These are phyloP conservation scores for Apophysomyces ossiformis DNA, from an alignment of 371 early-diverging fungal species.

Conservation along the genomic window DNA sequence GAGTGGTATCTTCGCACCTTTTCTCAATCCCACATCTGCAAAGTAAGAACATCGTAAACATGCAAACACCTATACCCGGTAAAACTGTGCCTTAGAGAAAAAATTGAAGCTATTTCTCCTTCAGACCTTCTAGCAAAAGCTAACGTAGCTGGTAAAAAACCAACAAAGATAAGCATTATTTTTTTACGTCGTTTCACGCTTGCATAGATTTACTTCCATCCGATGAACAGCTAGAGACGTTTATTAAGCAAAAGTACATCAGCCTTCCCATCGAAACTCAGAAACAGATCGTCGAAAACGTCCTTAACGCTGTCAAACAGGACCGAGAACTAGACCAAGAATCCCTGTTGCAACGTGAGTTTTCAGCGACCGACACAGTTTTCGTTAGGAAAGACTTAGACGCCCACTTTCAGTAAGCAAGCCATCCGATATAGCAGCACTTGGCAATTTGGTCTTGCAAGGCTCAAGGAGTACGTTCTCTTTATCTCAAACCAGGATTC, in stretches of 20 bases:
- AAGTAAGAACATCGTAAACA: neutral
- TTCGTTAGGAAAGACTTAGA: too few species aligned
- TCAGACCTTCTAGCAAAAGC: neutral
- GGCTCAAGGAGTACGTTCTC: neutral
- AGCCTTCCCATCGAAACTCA: neutral
- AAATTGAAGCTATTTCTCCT: neutral
- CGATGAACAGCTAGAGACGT: slow-evolving; percentile 1
- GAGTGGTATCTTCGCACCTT: neutral
- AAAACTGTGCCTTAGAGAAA: neutral
- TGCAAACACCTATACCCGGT: neutral
- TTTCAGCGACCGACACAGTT: neutral
- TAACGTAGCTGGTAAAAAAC: neutral
- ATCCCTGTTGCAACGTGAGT: slow-evolving; percentile 1
- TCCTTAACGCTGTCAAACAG: neutral
- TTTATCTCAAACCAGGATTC: neutral
- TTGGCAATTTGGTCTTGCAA: slow-evolving; percentile 3
- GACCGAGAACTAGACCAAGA: neutral
- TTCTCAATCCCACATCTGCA: neutral
- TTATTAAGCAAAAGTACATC: slow-evolving; percentile 3
- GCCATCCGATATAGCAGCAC: neutral
- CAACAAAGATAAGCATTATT: neutral
- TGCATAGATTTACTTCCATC: neutral
- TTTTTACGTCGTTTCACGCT: neutral
- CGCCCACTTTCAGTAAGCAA: neutral
- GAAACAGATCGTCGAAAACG: neutral